These are phyloP conservation scores for Endocarpon pusillum DNA, from an alignment of 495 filamentous ascomycete genomes.

Conservation along the genomic window DNA sequence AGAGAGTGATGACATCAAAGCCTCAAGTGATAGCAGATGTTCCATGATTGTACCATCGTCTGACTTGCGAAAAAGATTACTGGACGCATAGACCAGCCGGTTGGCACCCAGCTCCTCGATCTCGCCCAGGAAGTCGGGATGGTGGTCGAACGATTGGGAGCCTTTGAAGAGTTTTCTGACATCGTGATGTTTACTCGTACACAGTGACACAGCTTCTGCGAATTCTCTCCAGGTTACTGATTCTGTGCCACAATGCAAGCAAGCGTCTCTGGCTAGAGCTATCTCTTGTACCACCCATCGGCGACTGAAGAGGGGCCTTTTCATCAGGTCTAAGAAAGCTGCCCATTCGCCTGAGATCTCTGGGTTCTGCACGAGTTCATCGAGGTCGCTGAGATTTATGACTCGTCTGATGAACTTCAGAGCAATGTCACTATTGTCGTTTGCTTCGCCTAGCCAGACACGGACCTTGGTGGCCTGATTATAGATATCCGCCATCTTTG, in stretches of 20 bases:
- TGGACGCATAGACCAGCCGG: constrained; percentile 8
- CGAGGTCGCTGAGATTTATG: constrained; percentile 7
- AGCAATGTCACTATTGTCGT: constrained; percentile 3
- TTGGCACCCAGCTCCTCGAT: constrained; percentile 7
- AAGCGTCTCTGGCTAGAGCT: constrained; percentile 15
- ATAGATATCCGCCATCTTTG: constrained; percentile 13
- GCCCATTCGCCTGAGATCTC: constrained; percentile 10
- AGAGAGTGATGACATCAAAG: constrained; percentile 12
- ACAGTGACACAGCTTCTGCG: constrained; percentile 9
- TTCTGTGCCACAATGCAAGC: constrained; percentile 13
- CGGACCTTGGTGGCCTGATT: constrained; percentile 10
- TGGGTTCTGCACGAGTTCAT: constrained; percentile 5
- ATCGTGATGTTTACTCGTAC: background rate
- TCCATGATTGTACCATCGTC: constrained; percentile 1
- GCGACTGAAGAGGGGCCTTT: constrained; percentile 17
- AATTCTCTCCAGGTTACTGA: constrained; percentile 16
- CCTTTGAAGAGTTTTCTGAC: background rate
- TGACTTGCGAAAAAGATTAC: constrained; percentile 10
- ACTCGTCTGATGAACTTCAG: constrained; percentile 6
- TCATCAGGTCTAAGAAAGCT: constrained; percentile 16
- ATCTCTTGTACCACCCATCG: constrained; percentile 25
- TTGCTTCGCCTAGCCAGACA: constrained; percentile 14
- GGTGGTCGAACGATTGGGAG: constrained; percentile 1
- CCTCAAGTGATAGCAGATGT: constrained; percentile 10
- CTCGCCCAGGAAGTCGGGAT: constrained; percentile 7